These are phyloP conservation scores for Neofusicoccum umdonicola DNA, from an alignment of 2,329 filamentous ascomycete species.

Conservation along the genomic window DNA sequence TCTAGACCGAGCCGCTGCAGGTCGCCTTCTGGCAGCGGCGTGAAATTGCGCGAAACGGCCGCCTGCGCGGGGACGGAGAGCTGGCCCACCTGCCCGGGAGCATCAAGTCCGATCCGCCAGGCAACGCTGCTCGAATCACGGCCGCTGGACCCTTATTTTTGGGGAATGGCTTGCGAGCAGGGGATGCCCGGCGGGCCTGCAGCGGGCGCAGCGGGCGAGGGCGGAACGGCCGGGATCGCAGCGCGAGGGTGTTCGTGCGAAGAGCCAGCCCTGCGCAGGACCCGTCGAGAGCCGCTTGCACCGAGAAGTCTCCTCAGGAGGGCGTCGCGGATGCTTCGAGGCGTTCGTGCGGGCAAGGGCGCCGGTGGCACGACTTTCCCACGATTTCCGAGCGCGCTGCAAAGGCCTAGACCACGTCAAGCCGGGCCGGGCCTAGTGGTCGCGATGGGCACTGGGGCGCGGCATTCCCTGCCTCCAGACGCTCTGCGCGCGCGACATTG, in stretches of 20 bases:
- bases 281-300: not conserved
- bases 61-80: not conserved
- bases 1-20: constrained; percentile 10
- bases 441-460: not conserved
- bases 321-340: not conserved
- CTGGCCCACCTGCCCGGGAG: not conserved
- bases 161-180: not conserved
- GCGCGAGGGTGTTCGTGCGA: not conserved
- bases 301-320: not conserved
- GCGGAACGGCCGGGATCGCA: constrained; percentile 5
- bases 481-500: not conserved
- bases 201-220: not conserved
- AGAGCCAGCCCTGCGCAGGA: not conserved
- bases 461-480: not conserved
- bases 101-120: constrained; percentile 1
- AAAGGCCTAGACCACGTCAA: not conserved
- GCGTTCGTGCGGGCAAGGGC: not conserved
- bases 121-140: not conserved
- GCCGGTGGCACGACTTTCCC: constrained; percentile 1
- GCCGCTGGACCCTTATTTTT: not conserved
- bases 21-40: constrained; percentile 10
- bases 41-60: not conserved
- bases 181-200: not conserved
- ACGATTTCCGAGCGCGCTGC: not conserved
- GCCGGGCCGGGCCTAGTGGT: constrained; percentile 1